These are phyloP conservation scores for Syncephalastrum monosporum DNA, from an alignment of 371 early-diverging fungal genomes.

Conservation along the genomic window DNA sequence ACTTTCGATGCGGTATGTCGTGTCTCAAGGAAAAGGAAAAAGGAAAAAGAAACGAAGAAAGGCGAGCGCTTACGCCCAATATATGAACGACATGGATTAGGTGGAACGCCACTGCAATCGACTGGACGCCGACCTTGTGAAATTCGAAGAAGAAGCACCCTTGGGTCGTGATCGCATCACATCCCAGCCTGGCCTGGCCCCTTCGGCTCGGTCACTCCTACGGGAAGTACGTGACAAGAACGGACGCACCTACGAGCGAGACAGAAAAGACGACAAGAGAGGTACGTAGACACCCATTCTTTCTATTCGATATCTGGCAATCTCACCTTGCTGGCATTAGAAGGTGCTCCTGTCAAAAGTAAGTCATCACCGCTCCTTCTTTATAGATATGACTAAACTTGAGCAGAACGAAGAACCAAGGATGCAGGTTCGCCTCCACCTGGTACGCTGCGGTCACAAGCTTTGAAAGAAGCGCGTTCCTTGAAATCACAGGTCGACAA, in stretches of 20 bases:
- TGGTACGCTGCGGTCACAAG: constrained; percentile 25
- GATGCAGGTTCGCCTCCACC: constrained; percentile 20
- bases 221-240: constrained; percentile 34
- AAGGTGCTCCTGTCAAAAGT: constrained; percentile 7
- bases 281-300: constrained; percentile 18
- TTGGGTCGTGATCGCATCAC: constrained; percentile 36
- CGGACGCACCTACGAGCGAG: constrained; percentile 27
- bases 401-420: constrained; percentile 24
- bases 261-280: constrained; percentile 36
- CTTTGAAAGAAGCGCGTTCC: constrained; percentile 26
- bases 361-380: neutral
- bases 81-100: constrained; percentile 9
- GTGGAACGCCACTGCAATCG: constrained; percentile 48
- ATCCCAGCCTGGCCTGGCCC: constrained; percentile 36
- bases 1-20: constrained; percentile 83
- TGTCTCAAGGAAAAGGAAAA: neutral
- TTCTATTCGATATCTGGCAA: neutral
- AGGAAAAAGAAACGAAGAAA: neutral
- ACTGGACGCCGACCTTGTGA: constrained; percentile 46
- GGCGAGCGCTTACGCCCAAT: neutral
- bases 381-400: neutral
- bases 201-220: constrained; percentile 33
- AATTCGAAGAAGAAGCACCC: constrained; percentile 42
- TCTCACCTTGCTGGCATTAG: neutral
- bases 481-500: constrained; percentile 26